Base-by-base conservation (phyloP, 495 filamentous ascomycete species). In the Achaetomiella virescens region DNA sequence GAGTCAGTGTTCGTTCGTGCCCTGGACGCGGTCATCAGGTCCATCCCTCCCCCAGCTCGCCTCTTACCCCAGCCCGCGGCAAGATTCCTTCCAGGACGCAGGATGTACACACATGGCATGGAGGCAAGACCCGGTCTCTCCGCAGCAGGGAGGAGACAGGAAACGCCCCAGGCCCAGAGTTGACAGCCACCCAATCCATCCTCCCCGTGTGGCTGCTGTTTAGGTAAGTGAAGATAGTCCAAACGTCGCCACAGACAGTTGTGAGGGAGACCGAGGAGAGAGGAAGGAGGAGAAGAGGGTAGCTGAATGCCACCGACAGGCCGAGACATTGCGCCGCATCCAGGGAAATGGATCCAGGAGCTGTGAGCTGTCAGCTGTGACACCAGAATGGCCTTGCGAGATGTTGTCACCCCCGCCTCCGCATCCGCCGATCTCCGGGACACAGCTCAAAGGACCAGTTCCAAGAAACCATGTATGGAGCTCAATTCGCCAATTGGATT, bases 291-390 rank as follows among this genome's bases (percentile, higher is more conserved):
- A 35, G 53, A 18, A 25, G 17, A 29, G n/a, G 36, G 9, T 3
- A 35, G n/a, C 14, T 35, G n/a, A 43, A 55, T 55, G 44, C 46
- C 54, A 50, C 54, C 29, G 46, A 57, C 54, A 49, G 47, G 47
- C 54, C 46, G 54, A 57, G 38, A 50, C 54, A 50, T 45, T 42
- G 46, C 54, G 18, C 38, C 17, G 11, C 46, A 33, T 22, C 38
- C 46, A 44, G 15, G 46, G 46, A 36, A 33, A 20, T 14, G 6
- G 43, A 17, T 20, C 22, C 20, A n/a, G 29, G 43, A 48, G 29
- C 3, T 31, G 18, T 3, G 31, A 17, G 2, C 27, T 42, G 21
- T 38, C 43, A 42, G 22, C 37, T 36, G 44, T 31, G 31, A 6
- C 41, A 35, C 24, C 17, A 31, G 33, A n/a, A 21, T 46, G 52